These are phyloP conservation scores for Backusella circina DNA, from an alignment of 192 early-diverging fungal species.

Conservation along the genomic window DNA sequence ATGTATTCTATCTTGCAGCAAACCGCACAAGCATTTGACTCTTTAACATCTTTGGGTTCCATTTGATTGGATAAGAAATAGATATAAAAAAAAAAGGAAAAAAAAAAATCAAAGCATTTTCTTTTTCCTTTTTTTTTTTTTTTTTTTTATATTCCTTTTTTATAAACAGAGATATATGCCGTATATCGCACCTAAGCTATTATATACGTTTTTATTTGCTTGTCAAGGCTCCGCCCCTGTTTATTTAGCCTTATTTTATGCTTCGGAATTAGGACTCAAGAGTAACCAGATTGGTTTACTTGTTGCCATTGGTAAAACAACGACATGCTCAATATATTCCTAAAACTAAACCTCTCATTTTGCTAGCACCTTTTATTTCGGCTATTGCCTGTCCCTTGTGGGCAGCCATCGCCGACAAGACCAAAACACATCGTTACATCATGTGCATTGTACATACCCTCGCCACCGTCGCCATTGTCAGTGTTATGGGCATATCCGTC, in stretches of 20 bases:
- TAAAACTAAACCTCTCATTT: not conserved
- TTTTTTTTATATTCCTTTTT: no score
- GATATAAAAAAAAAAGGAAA: not conserved
- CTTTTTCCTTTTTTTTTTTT: not conserved
- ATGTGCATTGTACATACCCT: slow-evolving; percentile 38
- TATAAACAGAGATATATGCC: no score
- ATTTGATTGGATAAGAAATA: no score
- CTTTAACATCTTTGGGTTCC: no score
- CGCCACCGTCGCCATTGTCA: slow-evolving; percentile 35
- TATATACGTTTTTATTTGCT: slow-evolving; percentile 42
- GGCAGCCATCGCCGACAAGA: slow-evolving; percentile 41
- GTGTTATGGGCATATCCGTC: slow-evolving; percentile 38
- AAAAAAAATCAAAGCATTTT: not conserved
- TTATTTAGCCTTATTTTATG: slow-evolving; percentile 36
- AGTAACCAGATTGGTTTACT: slow-evolving; percentile 40
- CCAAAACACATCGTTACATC: slow-evolving; percentile 38
- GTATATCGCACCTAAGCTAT: slow-evolving; percentile 37
- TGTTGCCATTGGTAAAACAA: slow-evolving; percentile 36
- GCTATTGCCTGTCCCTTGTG: slow-evolving; percentile 45
- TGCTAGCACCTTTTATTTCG: slow-evolving; percentile 41
- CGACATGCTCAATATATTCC: not conserved
- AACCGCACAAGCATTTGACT: no score
- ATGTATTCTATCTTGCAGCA: no score
- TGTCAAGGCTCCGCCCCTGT: slow-evolving; percentile 41
- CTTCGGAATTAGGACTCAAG: slow-evolving; percentile 34